These are phyloP conservation scores for Alloteropsis angusta DNA, from an alignment of 202 grass and related monocot genomes.

Conservation along the genomic window DNA sequence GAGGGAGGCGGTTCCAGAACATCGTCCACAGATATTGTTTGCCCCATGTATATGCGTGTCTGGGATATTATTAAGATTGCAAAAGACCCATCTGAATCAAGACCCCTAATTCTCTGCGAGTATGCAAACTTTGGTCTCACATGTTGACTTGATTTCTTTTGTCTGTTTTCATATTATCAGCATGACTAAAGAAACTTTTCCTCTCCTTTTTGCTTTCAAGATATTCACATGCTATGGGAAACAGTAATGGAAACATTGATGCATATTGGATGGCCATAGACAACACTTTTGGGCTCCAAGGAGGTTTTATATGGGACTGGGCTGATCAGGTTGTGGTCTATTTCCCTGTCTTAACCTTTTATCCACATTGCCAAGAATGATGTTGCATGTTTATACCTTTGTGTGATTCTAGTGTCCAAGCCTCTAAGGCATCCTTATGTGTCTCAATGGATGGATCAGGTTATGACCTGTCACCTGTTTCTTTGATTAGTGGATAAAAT, in stretches of 20 bases:
- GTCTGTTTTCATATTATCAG: slow-evolving; percentile 14
- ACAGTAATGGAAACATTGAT: slow-evolving; percentile 95
- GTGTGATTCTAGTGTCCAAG: slow-evolving; percentile 1
- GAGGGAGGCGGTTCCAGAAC: slow-evolving; percentile 90
- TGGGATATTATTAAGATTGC: slow-evolving; percentile 93
- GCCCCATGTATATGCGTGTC: slow-evolving; percentile 99
- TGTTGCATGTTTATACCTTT: neutral
- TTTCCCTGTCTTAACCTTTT: slow-evolving; percentile 2
- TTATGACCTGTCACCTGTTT: neutral
- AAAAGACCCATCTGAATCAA: slow-evolving; percentile 67
- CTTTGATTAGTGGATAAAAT: neutral
- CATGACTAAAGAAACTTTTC: neutral
- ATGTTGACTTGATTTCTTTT: slow-evolving; percentile 15
- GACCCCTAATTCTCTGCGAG: slow-evolving; percentile 98
- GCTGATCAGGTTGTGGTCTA: slow-evolving; percentile 61
- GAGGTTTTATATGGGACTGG: slow-evolving; percentile 99
- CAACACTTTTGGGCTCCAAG: slow-evolving; percentile 85
- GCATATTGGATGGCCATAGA: slow-evolving; percentile 89
- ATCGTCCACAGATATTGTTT: slow-evolving; percentile 86
- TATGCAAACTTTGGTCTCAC: slow-evolving; percentile 36
- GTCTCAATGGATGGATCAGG: neutral
- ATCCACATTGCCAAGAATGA: neutral
- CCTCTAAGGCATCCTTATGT: neutral
- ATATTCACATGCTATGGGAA: slow-evolving; percentile 99
- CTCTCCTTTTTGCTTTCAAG: slow-evolving; percentile 39